These are phyloP conservation scores for Emergomyces orientalis DNA, from an alignment of 2,329 filamentous ascomycete species.

Conservation along the genomic window DNA sequence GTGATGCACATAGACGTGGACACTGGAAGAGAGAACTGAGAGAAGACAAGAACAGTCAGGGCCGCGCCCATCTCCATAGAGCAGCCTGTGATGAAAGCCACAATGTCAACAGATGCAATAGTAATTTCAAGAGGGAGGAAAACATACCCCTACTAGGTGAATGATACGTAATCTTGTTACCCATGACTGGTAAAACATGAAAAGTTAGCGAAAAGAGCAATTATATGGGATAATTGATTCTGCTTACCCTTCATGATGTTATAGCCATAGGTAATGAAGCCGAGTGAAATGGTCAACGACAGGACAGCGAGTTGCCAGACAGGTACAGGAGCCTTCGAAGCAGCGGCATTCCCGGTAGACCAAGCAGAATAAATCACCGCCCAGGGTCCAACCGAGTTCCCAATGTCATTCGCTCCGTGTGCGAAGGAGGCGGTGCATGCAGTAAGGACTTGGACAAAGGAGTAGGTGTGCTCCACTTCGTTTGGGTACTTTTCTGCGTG, in stretches of 20 bases:
- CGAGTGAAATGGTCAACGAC: conserved; percentile 53
- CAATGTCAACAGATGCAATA: conserved; percentile 8
- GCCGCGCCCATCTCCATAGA: conserved; percentile 76
- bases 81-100: conserved; percentile 30
- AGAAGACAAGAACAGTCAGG: conserved; percentile 67
- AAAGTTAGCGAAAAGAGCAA: conserved; percentile 16
- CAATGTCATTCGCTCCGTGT: conserved; percentile 68
- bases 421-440: conserved; percentile 45
- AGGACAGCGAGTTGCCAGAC: conserved; percentile 69
- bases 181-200: conserved; percentile 53
- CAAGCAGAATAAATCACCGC: conserved; percentile 61
- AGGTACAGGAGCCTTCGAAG: conserved; percentile 56
- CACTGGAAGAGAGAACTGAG: conserved; percentile 64
- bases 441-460: conserved; percentile 47
- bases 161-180: conserved; percentile 70
- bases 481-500: conserved; percentile 57
- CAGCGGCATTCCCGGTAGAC: conserved; percentile 52
- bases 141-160: conserved; percentile 41
- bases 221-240: neutral
- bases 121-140: conserved; percentile 7
- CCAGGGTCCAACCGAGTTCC: conserved; percentile 61
- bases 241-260: conserved; percentile 69
- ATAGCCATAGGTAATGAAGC: conserved; percentile 66
- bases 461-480: conserved; percentile 55
- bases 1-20: conserved; percentile 75